Conservation (phyloP, 139 green algal species). For the Micractinium sp. region DNA sequence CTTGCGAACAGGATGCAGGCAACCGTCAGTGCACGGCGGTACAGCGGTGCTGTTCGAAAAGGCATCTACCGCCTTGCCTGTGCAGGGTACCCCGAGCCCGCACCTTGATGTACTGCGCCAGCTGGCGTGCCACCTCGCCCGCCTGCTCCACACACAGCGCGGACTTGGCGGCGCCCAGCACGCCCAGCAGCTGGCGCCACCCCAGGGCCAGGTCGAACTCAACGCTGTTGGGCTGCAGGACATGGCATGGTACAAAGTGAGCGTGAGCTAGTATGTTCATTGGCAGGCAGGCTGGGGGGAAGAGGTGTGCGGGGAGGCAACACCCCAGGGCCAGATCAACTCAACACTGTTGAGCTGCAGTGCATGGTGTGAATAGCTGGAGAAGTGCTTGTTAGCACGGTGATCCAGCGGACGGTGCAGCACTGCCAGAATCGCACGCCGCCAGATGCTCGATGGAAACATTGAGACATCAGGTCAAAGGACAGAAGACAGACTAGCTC, state of each 20-base stretch:
- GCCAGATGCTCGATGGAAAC: too few species aligned
- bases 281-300: too few species aligned
- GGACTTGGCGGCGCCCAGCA: constrained; percentile 7
- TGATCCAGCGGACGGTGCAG: too few species aligned
- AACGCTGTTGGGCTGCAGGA: constrained; percentile 33
- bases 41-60: too few species aligned
- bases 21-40: too few species aligned
- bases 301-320: not conserved
- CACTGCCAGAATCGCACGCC: too few species aligned
- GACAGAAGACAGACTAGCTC: too few species aligned
- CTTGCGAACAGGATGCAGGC: not conserved
- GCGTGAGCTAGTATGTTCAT: too few species aligned
- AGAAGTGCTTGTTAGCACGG: constrained; percentile 31
- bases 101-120: not conserved
- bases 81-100: too few species aligned
- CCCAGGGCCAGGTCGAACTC: constrained; percentile 41
- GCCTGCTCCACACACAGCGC: constrained; percentile 16
- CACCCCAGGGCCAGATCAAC: constrained; percentile 37
- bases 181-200: constrained; percentile 22
- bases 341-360: constrained; percentile 35
- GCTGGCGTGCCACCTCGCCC: not conserved
- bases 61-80: too few species aligned
- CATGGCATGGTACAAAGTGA: too few species aligned
- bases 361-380: not conserved
- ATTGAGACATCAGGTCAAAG: too few species aligned